These are phyloP conservation scores for Avena eriantha DNA, from an alignment of 176 grass and related monocot species.

Conservation along the genomic window DNA sequence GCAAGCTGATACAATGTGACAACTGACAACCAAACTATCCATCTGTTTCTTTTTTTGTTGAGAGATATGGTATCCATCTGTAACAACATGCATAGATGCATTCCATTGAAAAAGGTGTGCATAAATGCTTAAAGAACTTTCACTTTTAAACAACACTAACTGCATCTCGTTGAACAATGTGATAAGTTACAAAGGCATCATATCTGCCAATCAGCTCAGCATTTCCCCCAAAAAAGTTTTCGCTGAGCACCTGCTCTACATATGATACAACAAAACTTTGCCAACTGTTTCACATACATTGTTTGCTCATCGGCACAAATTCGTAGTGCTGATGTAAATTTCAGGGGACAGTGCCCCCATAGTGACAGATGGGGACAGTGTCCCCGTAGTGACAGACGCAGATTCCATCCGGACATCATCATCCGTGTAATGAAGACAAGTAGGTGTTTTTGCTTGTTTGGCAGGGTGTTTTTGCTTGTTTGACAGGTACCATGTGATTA, in stretches of 20 bases:
- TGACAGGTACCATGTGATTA: constrained; percentile 31
- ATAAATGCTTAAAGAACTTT: neutral
- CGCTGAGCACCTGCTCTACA: constrained; percentile 23
- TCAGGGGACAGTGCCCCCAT: constrained; percentile 8
- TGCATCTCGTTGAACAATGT: constrained; percentile 23
- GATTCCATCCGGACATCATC: neutral
- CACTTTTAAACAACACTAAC: neutral
- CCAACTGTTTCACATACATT: constrained; percentile 27
- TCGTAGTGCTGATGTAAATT: constrained; percentile 23
- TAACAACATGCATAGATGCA: neutral
- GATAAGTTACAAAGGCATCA: neutral
- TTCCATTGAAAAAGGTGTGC: neutral
- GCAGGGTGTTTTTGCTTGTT: constrained; percentile 24
- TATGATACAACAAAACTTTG: constrained; percentile 34
- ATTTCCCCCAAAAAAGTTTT: neutral
- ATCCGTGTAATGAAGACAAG: constrained; percentile 6
- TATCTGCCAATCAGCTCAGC: constrained; percentile 9
- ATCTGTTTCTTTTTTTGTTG: too few relatives aligned
- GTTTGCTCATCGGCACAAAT: constrained; percentile 30
- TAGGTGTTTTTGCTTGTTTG: neutral
- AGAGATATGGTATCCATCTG: neutral
- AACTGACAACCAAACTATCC: neutral
- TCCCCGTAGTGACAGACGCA: constrained; percentile 18
- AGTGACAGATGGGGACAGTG: neutral
- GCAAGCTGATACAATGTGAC: neutral